Percentiles rank a stretch among this genome's conserved stretches.
phyloP scores from a whole-genome alignment of 148 eudicot genomes.

The Salicornia ramosissima region DNA sequence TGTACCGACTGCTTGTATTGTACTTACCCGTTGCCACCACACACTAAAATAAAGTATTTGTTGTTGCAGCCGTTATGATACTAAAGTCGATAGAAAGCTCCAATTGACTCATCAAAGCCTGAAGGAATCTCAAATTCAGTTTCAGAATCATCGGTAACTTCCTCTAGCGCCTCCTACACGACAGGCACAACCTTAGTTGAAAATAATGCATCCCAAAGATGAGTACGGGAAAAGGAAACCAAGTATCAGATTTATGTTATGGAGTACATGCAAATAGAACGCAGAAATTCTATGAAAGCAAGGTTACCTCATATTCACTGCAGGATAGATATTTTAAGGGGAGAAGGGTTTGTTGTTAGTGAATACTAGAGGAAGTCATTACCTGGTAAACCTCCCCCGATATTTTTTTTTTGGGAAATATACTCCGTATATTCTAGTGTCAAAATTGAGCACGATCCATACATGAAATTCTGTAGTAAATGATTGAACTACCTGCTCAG shows the following conservation, averaged over 20 bases:
- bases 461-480: too few species aligned
- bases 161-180: conserved; percentile 35
- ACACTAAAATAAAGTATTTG: neutral
- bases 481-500: conserved; percentile 28
- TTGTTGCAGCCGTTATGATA: neutral
- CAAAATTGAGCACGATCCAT: too few species aligned
- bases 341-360: too few species aligned
- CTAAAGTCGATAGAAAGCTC: conserved; percentile 15
- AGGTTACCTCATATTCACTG: too few species aligned
- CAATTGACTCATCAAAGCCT: conserved; percentile 28
- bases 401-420: too few species aligned
- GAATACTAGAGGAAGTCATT: too few species aligned
- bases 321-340: too few species aligned
- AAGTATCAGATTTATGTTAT: too few species aligned
- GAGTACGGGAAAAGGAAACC: neutral
- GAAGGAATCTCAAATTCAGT: conserved; percentile 33
- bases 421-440: too few species aligned
- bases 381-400: too few species aligned
- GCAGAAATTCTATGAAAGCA: too few species aligned
- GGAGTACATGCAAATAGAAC: too few species aligned
- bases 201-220: neutral
- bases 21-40: neutral
- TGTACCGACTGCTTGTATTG: neutral
- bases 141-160: conserved; percentile 26
- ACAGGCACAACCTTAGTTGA: neutral